These are phyloP conservation scores for Fusarium staphyleae DNA, from an alignment of 2,329 filamentous ascomycete species.

Conservation along the genomic window DNA sequence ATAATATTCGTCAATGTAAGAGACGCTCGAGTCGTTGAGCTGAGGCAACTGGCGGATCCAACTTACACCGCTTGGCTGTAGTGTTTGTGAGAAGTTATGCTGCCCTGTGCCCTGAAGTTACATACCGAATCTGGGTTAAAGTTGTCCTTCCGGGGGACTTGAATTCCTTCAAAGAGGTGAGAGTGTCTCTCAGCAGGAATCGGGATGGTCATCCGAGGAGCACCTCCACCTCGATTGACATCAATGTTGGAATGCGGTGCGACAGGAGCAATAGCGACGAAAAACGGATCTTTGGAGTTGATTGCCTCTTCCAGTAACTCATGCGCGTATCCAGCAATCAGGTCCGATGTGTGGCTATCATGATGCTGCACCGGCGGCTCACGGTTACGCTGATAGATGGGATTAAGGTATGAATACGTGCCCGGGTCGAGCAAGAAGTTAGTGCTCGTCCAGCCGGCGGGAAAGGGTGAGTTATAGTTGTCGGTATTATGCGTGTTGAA, in stretches of 20 bases:
- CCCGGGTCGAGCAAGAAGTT: conserved; percentile 49
- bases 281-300: conserved; percentile 65
- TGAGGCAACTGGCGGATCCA: conserved; percentile 55
- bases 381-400: conserved; percentile 56
- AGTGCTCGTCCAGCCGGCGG: conserved; percentile 63
- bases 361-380: conserved; percentile 42
- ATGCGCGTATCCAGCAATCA: conserved; percentile 65
- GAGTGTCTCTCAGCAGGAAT: conserved; percentile 67
- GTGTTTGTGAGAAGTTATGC: not conserved
- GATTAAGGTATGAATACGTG: conserved; percentile 56
- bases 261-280: conserved; percentile 70
- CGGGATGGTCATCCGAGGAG: conserved; percentile 46
- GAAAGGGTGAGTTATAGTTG: conserved; percentile 67
- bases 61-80: conserved; percentile 47
- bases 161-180: conserved; percentile 65
- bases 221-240: conserved; percentile 2
- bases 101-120: not conserved
- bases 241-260: conserved; percentile 68
- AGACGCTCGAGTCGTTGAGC: conserved; percentile 51
- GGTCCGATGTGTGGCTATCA: conserved; percentile 56
- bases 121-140: conserved; percentile 70
- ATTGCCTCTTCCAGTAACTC: conserved; percentile 69
- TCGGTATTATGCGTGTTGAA: conserved; percentile 68
- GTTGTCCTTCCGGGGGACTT: conserved; percentile 66
- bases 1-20: conserved; percentile 60